Evolutionary conservation across 495 filamentous ascomycete genomes (phyloP).

Genomic region (Platismatia glauca): DNA sequence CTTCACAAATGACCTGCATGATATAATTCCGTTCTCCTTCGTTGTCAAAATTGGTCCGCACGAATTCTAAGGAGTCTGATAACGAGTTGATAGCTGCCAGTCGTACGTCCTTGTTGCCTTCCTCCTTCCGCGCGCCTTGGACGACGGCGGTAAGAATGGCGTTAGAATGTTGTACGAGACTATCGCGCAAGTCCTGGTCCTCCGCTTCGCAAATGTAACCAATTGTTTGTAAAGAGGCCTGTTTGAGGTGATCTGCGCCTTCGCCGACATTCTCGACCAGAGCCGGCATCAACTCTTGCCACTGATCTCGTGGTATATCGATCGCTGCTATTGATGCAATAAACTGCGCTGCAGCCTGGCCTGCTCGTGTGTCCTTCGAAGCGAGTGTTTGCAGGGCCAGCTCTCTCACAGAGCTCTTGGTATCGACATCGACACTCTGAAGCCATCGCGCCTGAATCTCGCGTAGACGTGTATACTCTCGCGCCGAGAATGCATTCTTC

Average conservation of each 20-base stretch:
- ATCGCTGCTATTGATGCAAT: constrained; percentile 91
- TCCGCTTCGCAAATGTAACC: constrained; percentile 97
- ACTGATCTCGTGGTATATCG: constrained; percentile 86
- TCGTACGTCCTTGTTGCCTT: constrained; percentile 80
- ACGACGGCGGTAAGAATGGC: constrained; percentile 96
- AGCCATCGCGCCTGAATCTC: constrained; percentile 90
- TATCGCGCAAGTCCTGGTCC: constrained; percentile 74
- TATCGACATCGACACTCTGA: constrained; percentile 61
- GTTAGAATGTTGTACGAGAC: constrained; percentile 79
- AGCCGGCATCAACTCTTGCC: constrained; percentile 85
- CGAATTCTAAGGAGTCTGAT: constrained; percentile 95
- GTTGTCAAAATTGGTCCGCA: constrained; percentile 95
- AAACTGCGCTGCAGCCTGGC: constrained; percentile 85
- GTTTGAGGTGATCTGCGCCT: constrained; percentile 78
- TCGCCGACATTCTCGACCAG: constrained; percentile 86
- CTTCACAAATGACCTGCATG: constrained; percentile 99
- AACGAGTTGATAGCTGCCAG: constrained; percentile 86
- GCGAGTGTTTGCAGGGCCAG: constrained; percentile 76
- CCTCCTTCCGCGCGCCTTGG: constrained; percentile 93
- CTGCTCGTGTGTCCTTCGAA: constrained; percentile 67
- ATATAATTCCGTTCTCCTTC: constrained; percentile 99
- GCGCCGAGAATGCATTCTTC: constrained; percentile 92
- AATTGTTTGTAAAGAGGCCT: constrained; percentile 86
- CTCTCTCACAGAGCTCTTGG: constrained; percentile 78
- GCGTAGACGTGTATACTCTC: constrained; percentile 75